These are phyloP conservation scores for Pleurotus cornucopiae DNA, from an alignment of 768 basidiomycete genomes.

Conservation along the genomic window DNA sequence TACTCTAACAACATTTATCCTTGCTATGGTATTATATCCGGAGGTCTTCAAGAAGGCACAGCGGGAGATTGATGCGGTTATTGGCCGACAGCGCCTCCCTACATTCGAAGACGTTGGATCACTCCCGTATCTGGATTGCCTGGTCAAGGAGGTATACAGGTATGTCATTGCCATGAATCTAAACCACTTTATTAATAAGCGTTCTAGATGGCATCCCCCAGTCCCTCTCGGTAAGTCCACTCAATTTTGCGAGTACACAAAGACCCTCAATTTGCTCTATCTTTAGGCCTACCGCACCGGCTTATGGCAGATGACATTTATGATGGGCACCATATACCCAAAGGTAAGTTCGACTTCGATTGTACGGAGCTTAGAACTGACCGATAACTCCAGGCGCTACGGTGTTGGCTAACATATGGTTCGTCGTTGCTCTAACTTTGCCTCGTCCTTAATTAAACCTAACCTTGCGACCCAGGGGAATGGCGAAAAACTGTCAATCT, in stretches of 20 bases:
- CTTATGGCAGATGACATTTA: slow-evolving; percentile 49
- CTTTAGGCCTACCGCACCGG: slow-evolving; percentile 40
- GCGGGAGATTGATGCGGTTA: slow-evolving; percentile 44
- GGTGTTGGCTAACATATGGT: slow-evolving; percentile 30
- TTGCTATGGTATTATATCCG: slow-evolving; percentile 53
- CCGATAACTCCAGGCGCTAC: slow-evolving; percentile 25
- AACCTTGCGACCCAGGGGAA: slow-evolving; percentile 15
- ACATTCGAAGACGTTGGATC: slow-evolving; percentile 37
- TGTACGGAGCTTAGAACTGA: too few relatives aligned
- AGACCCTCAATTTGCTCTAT: neutral
- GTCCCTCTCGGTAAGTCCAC: slow-evolving; percentile 31
- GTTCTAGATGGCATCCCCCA: slow-evolving; percentile 41
- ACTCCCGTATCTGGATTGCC: slow-evolving; percentile 44
- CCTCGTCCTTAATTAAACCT: neutral
- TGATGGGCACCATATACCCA: slow-evolving; percentile 39
- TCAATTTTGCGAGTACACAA: neutral
- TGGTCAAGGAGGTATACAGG: slow-evolving; percentile 45
- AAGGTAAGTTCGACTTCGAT: slow-evolving; percentile 25
- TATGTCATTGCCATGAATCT: slow-evolving; percentile 16
- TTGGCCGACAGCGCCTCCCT: slow-evolving; percentile 43
- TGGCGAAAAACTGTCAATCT: slow-evolving; percentile 31
- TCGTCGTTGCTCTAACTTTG: neutral
- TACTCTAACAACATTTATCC: slow-evolving; percentile 42
- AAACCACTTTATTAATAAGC: slow-evolving; percentile 4
- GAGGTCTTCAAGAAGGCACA: slow-evolving; percentile 44